phyloP scores from a whole-genome alignment of 495 filamentous ascomycete species.

The Venustampulla echinocandica region DNA sequence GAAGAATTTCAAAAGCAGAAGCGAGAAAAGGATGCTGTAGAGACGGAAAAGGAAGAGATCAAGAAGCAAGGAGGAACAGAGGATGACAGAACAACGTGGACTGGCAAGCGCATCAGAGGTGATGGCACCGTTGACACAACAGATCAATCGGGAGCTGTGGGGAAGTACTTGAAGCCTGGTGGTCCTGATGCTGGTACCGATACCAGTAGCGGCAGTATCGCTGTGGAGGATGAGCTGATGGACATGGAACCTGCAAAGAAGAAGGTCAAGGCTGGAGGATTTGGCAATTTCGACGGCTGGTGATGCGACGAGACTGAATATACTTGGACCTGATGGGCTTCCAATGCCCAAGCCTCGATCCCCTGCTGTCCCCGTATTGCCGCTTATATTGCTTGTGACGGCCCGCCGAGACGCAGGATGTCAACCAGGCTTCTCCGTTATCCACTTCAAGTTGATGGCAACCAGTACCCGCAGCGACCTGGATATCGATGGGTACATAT shows the following conservation, averaged over 20 bases:
- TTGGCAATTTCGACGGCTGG: constrained; percentile 90
- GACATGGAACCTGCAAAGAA: constrained; percentile 66
- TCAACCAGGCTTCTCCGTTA: no score
- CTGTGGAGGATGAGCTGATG: constrained; percentile 48
- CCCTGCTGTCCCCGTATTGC: no score
- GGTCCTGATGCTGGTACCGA: constrained; percentile 43
- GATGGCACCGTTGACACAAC: constrained; percentile 44
- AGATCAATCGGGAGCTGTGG: constrained; percentile 48
- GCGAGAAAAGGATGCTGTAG: constrained; percentile 38
- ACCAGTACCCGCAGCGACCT: no score
- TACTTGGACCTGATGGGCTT: background rate
- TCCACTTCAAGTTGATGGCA: no score
- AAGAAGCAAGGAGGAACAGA: constrained; percentile 48
- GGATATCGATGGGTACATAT: no score
- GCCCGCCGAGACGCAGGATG: no score
- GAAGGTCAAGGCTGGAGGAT: constrained; percentile 73
- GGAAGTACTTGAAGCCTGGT: constrained; percentile 69
- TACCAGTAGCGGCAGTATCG: constrained; percentile 20
- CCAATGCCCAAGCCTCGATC: no score
- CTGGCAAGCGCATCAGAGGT: constrained; percentile 68
- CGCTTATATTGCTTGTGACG: no score
- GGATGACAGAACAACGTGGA: constrained; percentile 86
- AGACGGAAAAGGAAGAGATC: constrained; percentile 44
- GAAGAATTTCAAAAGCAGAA: constrained; percentile 76
- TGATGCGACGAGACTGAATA: constrained; percentile 26